Conservation (phyloP, 805 yeast species). For the Ogataea degrootiae region DNA sequence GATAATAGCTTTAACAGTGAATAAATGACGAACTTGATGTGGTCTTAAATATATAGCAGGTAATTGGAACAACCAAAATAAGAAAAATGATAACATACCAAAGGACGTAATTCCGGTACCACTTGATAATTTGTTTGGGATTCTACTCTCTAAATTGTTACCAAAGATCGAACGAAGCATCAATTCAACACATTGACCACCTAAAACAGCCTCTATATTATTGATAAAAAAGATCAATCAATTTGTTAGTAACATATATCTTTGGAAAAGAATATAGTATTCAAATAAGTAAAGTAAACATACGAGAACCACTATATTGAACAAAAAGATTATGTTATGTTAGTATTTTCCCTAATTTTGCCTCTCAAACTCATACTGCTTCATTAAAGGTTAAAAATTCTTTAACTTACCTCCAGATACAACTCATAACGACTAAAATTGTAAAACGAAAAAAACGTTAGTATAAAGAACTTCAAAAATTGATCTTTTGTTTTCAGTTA, state of each 20-base stretch:
- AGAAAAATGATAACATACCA: constrained; percentile 68
- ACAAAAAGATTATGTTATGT: no score
- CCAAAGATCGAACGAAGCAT: constrained; percentile 79
- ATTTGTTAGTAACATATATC: no score
- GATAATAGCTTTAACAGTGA: constrained; percentile 72
- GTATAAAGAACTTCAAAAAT: no score
- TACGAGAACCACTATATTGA: constrained; percentile 50
- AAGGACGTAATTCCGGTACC: constrained; percentile 59
- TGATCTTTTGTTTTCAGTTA: no score
- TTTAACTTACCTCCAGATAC: constrained; percentile 53
- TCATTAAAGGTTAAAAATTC: no score
- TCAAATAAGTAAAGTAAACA: no score
- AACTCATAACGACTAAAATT: constrained; percentile 55
- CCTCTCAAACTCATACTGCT: no score
- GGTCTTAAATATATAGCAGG: constrained; percentile 83
- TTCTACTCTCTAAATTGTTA: constrained; percentile 51
- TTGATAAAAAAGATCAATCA: no score
- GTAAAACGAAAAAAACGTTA: no score
- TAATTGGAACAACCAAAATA: constrained; percentile 75
- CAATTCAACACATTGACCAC: constrained; percentile 74
- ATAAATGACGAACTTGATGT: constrained; percentile 75
- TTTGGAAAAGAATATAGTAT: no score
- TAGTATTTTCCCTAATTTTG: no score
- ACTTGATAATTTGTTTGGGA: constrained; percentile 48
- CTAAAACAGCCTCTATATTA: constrained; percentile 55